Percentiles rank a stretch among this genome's conserved stretches.
Evolutionary conservation across 1,284 basidiomycete genomes (phyloP).

Genomic region (Trametes pubescens): DNA sequence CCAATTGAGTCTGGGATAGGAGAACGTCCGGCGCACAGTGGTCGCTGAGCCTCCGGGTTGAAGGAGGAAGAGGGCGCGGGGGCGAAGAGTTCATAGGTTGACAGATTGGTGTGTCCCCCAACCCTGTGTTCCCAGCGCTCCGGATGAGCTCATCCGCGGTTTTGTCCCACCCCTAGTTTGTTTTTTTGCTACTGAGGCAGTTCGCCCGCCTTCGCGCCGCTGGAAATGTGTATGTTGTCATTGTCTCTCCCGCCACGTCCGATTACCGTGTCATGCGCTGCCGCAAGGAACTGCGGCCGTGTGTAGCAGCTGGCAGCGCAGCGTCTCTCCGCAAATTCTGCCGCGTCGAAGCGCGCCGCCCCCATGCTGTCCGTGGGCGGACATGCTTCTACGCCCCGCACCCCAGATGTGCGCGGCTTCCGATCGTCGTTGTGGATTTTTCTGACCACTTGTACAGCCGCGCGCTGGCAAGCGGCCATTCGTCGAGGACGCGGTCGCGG

Average conservation of each 20-base stretch:
- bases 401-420: slow-evolving; percentile 4
- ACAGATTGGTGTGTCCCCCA: slow-evolving; percentile 7
- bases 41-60: slow-evolving; percentile 59
- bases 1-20: slow-evolving; percentile 61
- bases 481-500: neutral
- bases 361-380: neutral
- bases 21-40: slow-evolving; percentile 60
- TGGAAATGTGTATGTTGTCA: slow-evolving; percentile 21
- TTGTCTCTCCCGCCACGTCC: slow-evolving; percentile 22
- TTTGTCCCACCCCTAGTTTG: slow-evolving; percentile 7
- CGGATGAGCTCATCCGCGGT: slow-evolving; percentile 5
- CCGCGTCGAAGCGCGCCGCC: neutral
- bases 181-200: slow-evolving; percentile 3
- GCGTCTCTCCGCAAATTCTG: slow-evolving; percentile 6
- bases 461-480: neutral
- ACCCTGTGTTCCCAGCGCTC: neutral
- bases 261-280: slow-evolving; percentile 18
- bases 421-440: slow-evolving; percentile 11
- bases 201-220: slow-evolving; percentile 11
- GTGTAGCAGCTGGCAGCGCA: neutral
- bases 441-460: slow-evolving; percentile 13
- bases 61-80: slow-evolving; percentile 44
- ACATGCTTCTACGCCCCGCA: neutral
- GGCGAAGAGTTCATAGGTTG: slow-evolving; percentile 21
- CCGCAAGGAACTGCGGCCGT: neutral